Evolutionary conservation across 2,329 filamentous ascomycete species (phyloP), one percentile per base, ranked within the genome.

Genomic region (Ceratocystis eucalypticola): DNA sequence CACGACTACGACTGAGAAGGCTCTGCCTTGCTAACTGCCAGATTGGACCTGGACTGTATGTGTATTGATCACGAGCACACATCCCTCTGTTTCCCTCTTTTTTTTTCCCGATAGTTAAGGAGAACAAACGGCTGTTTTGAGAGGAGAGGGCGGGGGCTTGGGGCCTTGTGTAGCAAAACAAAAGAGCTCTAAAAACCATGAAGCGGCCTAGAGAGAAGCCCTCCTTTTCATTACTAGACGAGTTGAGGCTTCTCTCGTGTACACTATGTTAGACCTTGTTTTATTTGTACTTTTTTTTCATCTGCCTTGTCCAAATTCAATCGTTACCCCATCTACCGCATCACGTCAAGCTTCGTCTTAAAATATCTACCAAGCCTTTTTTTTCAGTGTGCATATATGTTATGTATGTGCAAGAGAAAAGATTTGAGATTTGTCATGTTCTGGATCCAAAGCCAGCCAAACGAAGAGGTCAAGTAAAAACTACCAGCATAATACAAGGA

Each of bases 181-280:
- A 30, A 55, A 25, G 12, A 15, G 22, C 50, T 25, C 50, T 25
- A 20, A 25, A 20, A 22, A 57, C 15, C n/a, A 30, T 12, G 25
- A 37, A 59, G 33, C 33, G 28, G 55, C 55, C 55, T n/a, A 59
- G 55, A 59, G 28, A 59, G 55, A 59, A 33, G 55, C 17, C 37
- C 28, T 59, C 28, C 15, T 59, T 25, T 8, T n/a, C 17, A n/a
- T 25, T n/a, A n/a, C 8, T 22, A 7, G 12, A 59, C 55, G 17
- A 25, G 20, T 25, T 53, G 48, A 15, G 10, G 48, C 22, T 53
- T 28, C 17, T 68, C 66, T 68, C 59, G 64, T 68, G 66, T 68
- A 68, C 59, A 68, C 61, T 68, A 68, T 63, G 62, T 48, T 64
- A 66, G 59, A 68, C 33, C 41, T 57, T 66, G 66, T 68, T 41